Evolutionary conservation across 2,329 filamentous ascomycete species (phyloP), one percentile per base, ranked within the genome.

Genomic region (Colletotrichum costaricense): DNA sequence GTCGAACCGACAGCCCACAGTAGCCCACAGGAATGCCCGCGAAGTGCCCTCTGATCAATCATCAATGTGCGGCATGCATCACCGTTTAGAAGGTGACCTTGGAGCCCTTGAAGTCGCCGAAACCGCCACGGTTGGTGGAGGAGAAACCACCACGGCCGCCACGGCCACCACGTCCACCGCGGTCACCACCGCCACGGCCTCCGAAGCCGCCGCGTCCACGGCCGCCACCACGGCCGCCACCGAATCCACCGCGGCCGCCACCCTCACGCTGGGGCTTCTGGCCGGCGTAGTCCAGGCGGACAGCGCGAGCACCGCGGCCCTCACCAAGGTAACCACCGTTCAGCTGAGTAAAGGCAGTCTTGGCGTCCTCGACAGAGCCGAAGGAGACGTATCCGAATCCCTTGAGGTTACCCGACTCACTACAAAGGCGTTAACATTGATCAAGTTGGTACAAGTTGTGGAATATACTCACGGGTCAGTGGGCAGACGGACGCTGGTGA

Each of bases 321-420:
- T 85, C 82, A 64, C 89, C 89, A 75, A 91, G 87, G 73, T 88
- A 83, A 69, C 87, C 87, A 76, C 94, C 94, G 78, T 94, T 92
- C 82, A 94, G 88, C 70, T 88, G 86, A 78, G 93, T 88, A 78
- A 94, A 91, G 28, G 92, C 95, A 78, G 87, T 85, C 85, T 93
- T 94, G 79, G 95, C 94, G 79, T 98, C 95, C 33, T 97, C 95
- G 75, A 97, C 83, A 22, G 93, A 93, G 78, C 87, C 86, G 88
- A 96, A 98, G 80, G 93, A 92, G 76, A 98, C 93, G 82, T 98
- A 98, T 68, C 94, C 95, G 84, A 97, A 98, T 71, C 95, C 95
- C 92, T 98, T 98, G 81, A 93, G 92, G 78, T 92, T 90, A 76
- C 95, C 95, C 75, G 91, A 91, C 74, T 97, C 95, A 82, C 92